Percentiles rank a stretch among this genome's conserved stretches.
Evolutionary conservation across 75 land plant genomes (phyloP).

Genomic region (Pinus tabuliformis): DNA sequence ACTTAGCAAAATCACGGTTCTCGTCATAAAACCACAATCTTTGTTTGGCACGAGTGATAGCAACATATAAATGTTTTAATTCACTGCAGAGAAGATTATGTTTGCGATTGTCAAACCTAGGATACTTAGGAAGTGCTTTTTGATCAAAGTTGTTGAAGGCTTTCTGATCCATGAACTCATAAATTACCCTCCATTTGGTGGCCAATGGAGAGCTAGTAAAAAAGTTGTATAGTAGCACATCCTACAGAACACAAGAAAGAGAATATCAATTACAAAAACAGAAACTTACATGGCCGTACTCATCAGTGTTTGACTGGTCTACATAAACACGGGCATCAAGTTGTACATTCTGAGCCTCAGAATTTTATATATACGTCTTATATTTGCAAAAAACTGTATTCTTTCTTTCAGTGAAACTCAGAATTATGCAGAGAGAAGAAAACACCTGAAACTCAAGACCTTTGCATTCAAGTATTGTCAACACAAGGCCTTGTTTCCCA

Average conservation of each 20-base stretch:
- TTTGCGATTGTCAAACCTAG: slow-evolving; percentile 36
- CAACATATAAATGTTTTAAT: slow-evolving; percentile 75
- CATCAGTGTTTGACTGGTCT: not conserved
- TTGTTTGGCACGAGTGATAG: slow-evolving; percentile 67
- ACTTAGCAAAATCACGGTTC: slow-evolving; percentile 34
- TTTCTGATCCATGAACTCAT: slow-evolving; percentile 47
- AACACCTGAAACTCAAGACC: slow-evolving; percentile 67
- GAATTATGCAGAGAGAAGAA: not conserved
- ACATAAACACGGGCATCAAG: not conserved
- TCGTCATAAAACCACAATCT: slow-evolving; percentile 75
- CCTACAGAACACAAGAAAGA: slow-evolving; percentile 29
- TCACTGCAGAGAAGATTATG: slow-evolving; percentile 68
- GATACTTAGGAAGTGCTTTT: slow-evolving; percentile 11
- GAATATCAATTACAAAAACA: not conserved
- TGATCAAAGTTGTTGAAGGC: slow-evolving; percentile 10
- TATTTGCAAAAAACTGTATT: too few relatives aligned
- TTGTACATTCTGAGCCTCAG: not conserved
- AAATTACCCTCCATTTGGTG: slow-evolving; percentile 65
- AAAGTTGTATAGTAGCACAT: slow-evolving; percentile 75
- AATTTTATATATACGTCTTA: too few relatives aligned
- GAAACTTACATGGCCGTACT: not conserved
- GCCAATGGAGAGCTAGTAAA: slow-evolving; percentile 50
- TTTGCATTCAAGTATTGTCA: slow-evolving; percentile 69
- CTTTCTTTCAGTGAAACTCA: too few relatives aligned
- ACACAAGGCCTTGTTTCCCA: slow-evolving; percentile 60